Evolutionary conservation across 129 eudicot genomes (phyloP), one percentile per base, ranked within the genome.

Genomic region (Ambrosia artemisiifolia): DNA sequence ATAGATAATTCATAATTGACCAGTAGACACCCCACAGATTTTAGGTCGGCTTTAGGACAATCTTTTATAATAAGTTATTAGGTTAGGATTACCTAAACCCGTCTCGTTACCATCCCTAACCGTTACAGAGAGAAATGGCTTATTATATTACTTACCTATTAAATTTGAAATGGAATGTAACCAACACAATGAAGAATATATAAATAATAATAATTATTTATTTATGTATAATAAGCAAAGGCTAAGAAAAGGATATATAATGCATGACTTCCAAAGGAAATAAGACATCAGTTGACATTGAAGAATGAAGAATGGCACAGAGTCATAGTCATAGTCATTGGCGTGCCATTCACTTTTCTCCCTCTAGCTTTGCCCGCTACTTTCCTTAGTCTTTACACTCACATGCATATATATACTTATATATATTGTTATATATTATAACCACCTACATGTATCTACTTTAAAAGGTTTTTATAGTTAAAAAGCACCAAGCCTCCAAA

Each of bases 291-390:
- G 84, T 80, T 80, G 84, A 80, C 81, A 63, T 69, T 70, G 60
- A 43, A 53, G 12, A 43, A 11, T 38, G 38, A 65, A 69, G 47
- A 57, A 6, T 1, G 38, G 9, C 44, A 7, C 44, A 36, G 43
- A 36, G 43, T 36, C 43, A 38, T 59, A 24, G 71, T 74, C 78
- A 16, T 54, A 75, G 80, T 75, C 83, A 68, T 69, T 80, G 67
- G 81, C 84, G 81, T 80, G 81, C 77, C 51, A 19, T 18, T 75
- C 70, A 70, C 84, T 75, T 69, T 67, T 66, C 62, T 67, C 61
- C 69, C 32, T 43, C 68, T 65, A 36, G 42, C 42, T 36, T 65
- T 65, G 64, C 42, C 55, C 54, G 63, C 34, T 63, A 34, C 71
- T 32, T 53, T 50, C 56, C 40, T 24, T 24, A 72, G 12, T 46